These are phyloP conservation scores for Silene noctiflora DNA, from an alignment of 179 eudicot species.

Conservation along the genomic window DNA sequence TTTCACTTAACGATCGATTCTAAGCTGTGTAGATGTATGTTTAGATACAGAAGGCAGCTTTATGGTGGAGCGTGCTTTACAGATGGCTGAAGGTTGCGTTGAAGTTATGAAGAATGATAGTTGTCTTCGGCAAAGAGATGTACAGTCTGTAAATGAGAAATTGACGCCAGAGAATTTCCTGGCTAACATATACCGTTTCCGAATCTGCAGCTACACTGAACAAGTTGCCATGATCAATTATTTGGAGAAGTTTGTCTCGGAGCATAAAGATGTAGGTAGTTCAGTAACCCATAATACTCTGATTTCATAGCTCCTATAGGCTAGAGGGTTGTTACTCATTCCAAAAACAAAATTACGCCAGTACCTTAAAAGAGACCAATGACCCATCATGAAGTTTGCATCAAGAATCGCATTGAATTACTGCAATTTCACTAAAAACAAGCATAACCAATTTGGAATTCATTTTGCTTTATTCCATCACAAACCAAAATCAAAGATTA, in stretches of 20 bases:
- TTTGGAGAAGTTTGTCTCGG: conserved; percentile 72
- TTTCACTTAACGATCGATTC: conserved; percentile 19
- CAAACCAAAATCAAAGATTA: background rate
- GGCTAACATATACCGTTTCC: conserved; percentile 70
- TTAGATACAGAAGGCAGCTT: conserved; percentile 98
- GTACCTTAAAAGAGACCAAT: background rate
- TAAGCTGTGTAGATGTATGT: conserved; percentile 31
- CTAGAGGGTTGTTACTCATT: background rate
- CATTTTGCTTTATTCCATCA: background rate
- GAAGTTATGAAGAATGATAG: conserved; percentile 56
- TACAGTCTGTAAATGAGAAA: conserved; percentile 31
- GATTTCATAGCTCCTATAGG: background rate
- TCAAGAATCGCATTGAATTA: background rate
- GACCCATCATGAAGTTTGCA: background rate
- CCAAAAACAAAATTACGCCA: background rate
- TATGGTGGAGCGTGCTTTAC: conserved; percentile 90
- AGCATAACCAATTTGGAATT: background rate
- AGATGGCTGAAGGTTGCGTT: conserved; percentile 84
- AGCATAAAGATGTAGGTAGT: conserved; percentile 75
- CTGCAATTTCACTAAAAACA: background rate
- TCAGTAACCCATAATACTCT: conserved; percentile 6
- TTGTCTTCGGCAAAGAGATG: conserved; percentile 36
- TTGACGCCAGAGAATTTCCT: conserved; percentile 65
- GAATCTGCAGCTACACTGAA: conserved; percentile 91
- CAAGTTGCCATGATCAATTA: conserved; percentile 82